Conservation (phyloP, 768 basidiomycete species). For the Nidularia pulvinata region DNA sequence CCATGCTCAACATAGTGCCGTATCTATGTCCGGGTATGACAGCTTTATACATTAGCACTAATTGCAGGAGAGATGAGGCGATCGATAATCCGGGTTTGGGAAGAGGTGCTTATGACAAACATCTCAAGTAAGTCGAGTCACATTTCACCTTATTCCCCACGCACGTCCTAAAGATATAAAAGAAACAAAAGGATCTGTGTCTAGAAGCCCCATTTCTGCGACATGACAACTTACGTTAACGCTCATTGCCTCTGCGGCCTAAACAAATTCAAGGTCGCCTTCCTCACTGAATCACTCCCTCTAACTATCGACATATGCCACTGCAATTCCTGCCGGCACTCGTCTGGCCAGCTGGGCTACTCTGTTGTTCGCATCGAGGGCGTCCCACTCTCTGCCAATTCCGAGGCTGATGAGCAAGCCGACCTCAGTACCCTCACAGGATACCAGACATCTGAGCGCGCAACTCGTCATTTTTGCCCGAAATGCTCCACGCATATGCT, state of each 20-base stretch:
- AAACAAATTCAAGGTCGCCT: constrained; percentile 15
- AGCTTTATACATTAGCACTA: too few relatives aligned
- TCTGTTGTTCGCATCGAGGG: constrained; percentile 9
- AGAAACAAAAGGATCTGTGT: too few relatives aligned
- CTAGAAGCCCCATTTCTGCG: too few relatives aligned
- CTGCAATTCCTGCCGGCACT: constrained; percentile 24
- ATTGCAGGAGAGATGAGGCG: too few relatives aligned
- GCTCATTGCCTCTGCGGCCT: constrained; percentile 22
- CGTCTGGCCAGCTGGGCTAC: constrained; percentile 17
- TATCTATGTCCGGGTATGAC: too few relatives aligned
- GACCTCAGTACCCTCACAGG: constrained; percentile 14
- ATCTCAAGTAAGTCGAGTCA: too few relatives aligned
- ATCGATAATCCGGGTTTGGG: too few relatives aligned
- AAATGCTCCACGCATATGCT: constrained; percentile 25
- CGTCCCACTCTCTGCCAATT: background rate
- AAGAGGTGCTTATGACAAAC: too few relatives aligned
- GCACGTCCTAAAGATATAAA: too few relatives aligned
- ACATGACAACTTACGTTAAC: constrained; percentile 16
- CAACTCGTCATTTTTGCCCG: constrained; percentile 22
- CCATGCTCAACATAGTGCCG: too few relatives aligned
- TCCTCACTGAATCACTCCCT: constrained; percentile 15
- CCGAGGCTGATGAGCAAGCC: constrained; percentile 7
- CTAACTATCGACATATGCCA: constrained; percentile 17
- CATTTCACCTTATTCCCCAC: too few relatives aligned
- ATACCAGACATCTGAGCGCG: constrained; percentile 15